These are phyloP conservation scores for Fusarium palustre DNA, from an alignment of 2,329 filamentous ascomycete genomes.

Conservation along the genomic window DNA sequence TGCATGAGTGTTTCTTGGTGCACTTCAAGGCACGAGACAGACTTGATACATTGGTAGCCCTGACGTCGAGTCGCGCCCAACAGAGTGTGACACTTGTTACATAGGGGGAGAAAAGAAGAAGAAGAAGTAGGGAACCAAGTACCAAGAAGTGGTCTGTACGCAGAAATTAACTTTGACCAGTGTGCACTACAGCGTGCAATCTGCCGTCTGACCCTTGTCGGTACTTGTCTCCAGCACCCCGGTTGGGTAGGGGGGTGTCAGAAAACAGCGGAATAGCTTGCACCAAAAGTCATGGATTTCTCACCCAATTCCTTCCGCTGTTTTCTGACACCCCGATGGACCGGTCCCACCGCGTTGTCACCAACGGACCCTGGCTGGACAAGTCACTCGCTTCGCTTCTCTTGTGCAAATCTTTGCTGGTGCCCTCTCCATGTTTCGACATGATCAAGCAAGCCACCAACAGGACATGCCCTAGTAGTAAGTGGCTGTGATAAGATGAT, in stretches of 20 bases:
- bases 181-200: background rate
- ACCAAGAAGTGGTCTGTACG: conserved; percentile 1
- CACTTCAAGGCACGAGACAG: background rate
- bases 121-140: background rate
- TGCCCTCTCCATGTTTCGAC: background rate
- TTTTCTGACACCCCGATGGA: no score
- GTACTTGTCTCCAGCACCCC: background rate
- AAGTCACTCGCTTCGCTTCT: background rate
- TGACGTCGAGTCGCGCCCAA: background rate
- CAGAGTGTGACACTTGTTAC: background rate
- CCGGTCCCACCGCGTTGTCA: background rate
- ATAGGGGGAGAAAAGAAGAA: background rate
- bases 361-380: background rate
- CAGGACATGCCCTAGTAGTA: background rate
- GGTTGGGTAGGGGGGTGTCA: no score
- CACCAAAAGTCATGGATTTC: no score
- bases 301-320: no score
- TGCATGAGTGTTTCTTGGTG: background rate
- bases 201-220: background rate
- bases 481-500: conserved; percentile 3
- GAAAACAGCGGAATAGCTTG: no score
- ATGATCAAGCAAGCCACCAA: background rate
- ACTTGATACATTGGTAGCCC: background rate
- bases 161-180: background rate
- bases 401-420: no score